Evolutionary conservation across 495 filamentous ascomycete species (phyloP).

Genomic region (Tuber umbilicatum): DNA sequence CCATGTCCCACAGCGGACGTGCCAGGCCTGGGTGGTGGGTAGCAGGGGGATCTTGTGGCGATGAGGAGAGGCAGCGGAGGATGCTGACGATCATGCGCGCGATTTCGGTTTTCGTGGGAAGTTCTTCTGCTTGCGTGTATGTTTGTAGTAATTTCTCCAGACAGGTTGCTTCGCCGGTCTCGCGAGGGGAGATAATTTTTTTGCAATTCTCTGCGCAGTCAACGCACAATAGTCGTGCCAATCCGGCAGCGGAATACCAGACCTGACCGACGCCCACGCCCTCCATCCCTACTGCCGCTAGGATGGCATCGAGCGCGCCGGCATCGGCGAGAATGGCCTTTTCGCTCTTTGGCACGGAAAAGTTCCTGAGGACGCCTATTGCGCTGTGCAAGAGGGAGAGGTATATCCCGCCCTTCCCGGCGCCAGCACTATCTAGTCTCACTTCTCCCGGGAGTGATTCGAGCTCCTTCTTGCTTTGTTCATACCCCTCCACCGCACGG

Average conservation of each 20-base stretch:
- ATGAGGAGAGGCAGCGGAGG: slow-evolving; percentile 54
- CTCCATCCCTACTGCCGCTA: slow-evolving; percentile 57
- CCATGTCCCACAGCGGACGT: slow-evolving; percentile 55
- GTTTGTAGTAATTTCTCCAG: slow-evolving; percentile 53
- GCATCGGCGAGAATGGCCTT: slow-evolving; percentile 54
- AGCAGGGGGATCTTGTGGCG: slow-evolving; percentile 7
- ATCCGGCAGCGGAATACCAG: slow-evolving; percentile 61
- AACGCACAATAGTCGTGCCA: slow-evolving; percentile 56
- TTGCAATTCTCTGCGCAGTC: slow-evolving; percentile 37
- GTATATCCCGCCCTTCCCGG: slow-evolving; percentile 34
- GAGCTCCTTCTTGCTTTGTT: slow-evolving; percentile 27
- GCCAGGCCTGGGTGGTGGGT: slow-evolving; percentile 55
- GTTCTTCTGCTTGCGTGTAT: slow-evolving; percentile 53
- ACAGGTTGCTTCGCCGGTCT: slow-evolving; percentile 48
- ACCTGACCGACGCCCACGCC: slow-evolving; percentile 59
- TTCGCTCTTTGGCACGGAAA: slow-evolving; percentile 62
- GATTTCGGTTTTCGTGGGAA: slow-evolving; percentile 66
- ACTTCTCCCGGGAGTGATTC: neutral
- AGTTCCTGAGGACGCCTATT: slow-evolving; percentile 72
- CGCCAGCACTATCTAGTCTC: neutral
- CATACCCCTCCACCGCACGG: slow-evolving; percentile 41
- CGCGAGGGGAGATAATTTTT: neutral
- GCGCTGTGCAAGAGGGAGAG: slow-evolving; percentile 53
- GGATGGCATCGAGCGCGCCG: slow-evolving; percentile 46
- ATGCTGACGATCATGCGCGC: slow-evolving; percentile 59